Evolutionary conservation across 192 early-diverging fungal genomes (phyloP).

Genomic region (Linnemannia hyalina): DNA sequence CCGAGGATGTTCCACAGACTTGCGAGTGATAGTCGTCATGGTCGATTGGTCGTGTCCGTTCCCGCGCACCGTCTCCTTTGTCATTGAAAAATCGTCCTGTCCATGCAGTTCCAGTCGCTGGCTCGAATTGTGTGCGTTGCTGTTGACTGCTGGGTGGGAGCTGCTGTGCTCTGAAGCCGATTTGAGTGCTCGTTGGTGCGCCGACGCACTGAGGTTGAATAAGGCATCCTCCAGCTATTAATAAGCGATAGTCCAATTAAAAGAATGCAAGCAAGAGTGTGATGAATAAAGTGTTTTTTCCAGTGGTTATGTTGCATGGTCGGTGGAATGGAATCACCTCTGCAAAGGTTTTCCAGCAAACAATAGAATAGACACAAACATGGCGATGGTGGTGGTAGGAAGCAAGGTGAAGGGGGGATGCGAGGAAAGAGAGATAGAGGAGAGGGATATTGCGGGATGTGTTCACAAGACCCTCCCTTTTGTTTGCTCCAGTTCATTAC

Average conservation of each 20-base stretch:
- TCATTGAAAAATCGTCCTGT: slow-evolving; percentile 19
- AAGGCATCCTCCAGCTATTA: slow-evolving; percentile 60
- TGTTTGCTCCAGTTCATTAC: slow-evolving; percentile 4
- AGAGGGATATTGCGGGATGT: slow-evolving; percentile 1
- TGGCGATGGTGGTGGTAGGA: not conserved
- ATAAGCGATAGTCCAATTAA: slow-evolving; percentile 1
- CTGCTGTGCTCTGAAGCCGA: slow-evolving; percentile 36
- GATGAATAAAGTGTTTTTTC: not conserved
- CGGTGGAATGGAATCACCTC: not conserved
- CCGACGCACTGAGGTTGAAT: slow-evolving; percentile 60
- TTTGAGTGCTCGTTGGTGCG: slow-evolving; percentile 41
- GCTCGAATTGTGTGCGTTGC: not conserved
- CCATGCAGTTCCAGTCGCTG: slow-evolving; percentile 17
- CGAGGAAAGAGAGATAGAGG: not conserved
- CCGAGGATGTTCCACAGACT: slow-evolving; percentile 32
- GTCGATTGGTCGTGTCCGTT: slow-evolving; percentile 26
- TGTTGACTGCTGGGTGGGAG: not conserved
- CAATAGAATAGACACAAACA: slow-evolving; percentile 3
- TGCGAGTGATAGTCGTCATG: slow-evolving; percentile 36
- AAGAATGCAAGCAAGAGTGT: slow-evolving; percentile 7
- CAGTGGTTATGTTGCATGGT: not conserved
- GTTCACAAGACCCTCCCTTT: not conserved
- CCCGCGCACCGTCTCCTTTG: slow-evolving; percentile 27
- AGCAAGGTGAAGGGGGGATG: not conserved
- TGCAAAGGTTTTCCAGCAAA: not conserved